These are phyloP conservation scores for Aspergillus fumigatiaffinis DNA, from an alignment of 2,329 filamentous ascomycete species.

Conservation along the genomic window DNA sequence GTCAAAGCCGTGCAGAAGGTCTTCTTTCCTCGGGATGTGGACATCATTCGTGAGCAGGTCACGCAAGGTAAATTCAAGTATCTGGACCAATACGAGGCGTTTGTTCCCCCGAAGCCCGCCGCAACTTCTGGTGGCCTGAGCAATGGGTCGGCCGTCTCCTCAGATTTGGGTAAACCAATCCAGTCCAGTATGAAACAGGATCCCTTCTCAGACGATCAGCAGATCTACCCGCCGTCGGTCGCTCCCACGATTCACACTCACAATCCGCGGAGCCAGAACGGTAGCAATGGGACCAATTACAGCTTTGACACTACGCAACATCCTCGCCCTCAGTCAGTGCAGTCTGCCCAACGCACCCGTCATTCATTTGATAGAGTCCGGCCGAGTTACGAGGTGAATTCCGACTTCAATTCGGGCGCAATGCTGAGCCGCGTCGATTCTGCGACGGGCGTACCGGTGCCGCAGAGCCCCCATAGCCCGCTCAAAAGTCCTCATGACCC, in stretches of 20 bases:
- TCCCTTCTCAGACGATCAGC: constrained; percentile 76
- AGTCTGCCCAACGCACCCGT: constrained; percentile 82
- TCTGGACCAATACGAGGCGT: constrained; percentile 55
- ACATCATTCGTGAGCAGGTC: constrained; percentile 93
- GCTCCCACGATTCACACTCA: constrained; percentile 72
- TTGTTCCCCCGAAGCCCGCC: constrained; percentile 46
- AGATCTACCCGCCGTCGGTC: constrained; percentile 89
- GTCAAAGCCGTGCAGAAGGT: constrained; percentile 90
- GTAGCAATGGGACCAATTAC: constrained; percentile 90
- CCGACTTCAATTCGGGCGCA: constrained; percentile 87
- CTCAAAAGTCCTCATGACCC: constrained; percentile 32
- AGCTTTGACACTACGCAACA: constrained; percentile 43
- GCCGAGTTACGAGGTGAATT: constrained; percentile 79
- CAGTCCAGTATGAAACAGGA: constrained; percentile 56
- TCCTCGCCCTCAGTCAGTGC: constrained; percentile 59
- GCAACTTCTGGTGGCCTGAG: constrained; percentile 37
- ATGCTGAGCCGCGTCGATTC: constrained; percentile 81
- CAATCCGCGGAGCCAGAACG: constrained; percentile 79
- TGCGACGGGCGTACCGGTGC: constrained; percentile 26
- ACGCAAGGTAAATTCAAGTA: constrained; percentile 76
- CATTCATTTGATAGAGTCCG: constrained; percentile 82
- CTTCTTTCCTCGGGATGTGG: constrained; percentile 86
- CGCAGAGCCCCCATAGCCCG: constrained; percentile 29
- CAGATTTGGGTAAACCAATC: constrained; percentile 45
- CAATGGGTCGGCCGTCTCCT: constrained; percentile 37